Base-by-base conservation (phyloP, 192 early-diverging fungal genomes). In the Backusella sp. region DNA sequence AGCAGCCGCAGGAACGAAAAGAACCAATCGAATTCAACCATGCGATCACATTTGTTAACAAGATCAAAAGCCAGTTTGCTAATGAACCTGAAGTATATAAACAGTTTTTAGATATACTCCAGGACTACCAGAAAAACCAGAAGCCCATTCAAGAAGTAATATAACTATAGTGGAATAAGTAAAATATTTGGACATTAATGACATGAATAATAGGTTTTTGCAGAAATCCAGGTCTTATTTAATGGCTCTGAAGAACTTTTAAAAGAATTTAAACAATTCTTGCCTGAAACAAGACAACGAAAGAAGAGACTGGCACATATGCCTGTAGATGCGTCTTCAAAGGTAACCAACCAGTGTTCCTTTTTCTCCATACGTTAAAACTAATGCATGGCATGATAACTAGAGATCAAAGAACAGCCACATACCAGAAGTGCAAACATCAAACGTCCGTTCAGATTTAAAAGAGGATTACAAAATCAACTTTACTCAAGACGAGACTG, bases 11-110 rank as follows among this genome's bases (percentile, higher is more conserved):
- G 96, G 82, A 96, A 97, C 89, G 89, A 68, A 87, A 86, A 49
- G 88, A 88, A 7, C 95, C 96, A 0, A 91, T 98, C 12, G 98
- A 99, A 80, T 99, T 99, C 76, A 93, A 95, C 73, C 96, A 99
- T 78, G 98, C 97, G 9, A 99, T 99, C 52, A 98, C 93, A 76
- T 99, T 98, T 78, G 97, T 99, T 12, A 98, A 99, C 86, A 98
- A 97, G 82, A 98, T 99, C 15, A 82, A 94, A 90, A 96, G 92
- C 75, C 93, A 95, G 8, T 97, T 96, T 78, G 84, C 90, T 7
- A 88, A 86, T 36, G 91, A 97, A 80, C 96, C 96, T 2, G 96
- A 98, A 49, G 94, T 89, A 26, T 99, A 99, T 85, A 94, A 95
- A 77, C 93, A 95, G 76, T 99, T 99, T 77, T 80, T 98, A 72